These are phyloP conservation scores for Cytospora piceae DNA, from an alignment of 2,329 filamentous ascomycete species.

Conservation along the genomic window DNA sequence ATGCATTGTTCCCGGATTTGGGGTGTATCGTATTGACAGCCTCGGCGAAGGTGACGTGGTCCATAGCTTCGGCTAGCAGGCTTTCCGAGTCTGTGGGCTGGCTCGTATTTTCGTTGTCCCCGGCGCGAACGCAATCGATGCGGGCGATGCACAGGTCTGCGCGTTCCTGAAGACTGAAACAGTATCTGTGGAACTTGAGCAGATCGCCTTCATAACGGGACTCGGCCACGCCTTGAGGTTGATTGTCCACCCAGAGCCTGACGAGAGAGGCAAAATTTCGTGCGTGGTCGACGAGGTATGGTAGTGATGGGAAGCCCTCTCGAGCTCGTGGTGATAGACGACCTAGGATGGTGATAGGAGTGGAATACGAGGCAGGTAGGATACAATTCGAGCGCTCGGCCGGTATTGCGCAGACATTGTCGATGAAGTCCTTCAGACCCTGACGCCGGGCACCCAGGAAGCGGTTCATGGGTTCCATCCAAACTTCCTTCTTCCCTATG, in stretches of 20 bases:
- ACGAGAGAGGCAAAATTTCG: slow-evolving; percentile 84
- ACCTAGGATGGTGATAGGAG: slow-evolving; percentile 85
- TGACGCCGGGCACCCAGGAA: slow-evolving; percentile 77
- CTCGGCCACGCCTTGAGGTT: slow-evolving; percentile 34
- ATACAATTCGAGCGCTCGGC: slow-evolving; percentile 67
- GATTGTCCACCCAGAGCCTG: slow-evolving; percentile 72
- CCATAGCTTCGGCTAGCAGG: slow-evolving; percentile 51
- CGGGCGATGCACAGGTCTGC: slow-evolving; percentile 56
- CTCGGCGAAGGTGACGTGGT: slow-evolving; percentile 47
- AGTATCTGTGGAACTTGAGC: slow-evolving; percentile 56
- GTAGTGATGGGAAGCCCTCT: slow-evolving; percentile 91
- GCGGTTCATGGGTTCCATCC: slow-evolving; percentile 98
- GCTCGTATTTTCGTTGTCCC: slow-evolving; percentile 41
- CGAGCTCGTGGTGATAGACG: slow-evolving; percentile 78
- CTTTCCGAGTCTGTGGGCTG: slow-evolving; percentile 36
- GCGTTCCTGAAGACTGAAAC: slow-evolving; percentile 53
- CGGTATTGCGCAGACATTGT: slow-evolving; percentile 82
- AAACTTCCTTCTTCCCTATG: slow-evolving; percentile 94
- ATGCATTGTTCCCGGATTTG: slow-evolving; percentile 38
- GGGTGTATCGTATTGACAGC: slow-evolving; percentile 42
- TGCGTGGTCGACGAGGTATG: slow-evolving; percentile 88
- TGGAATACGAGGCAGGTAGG: slow-evolving; percentile 85
- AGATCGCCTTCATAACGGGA: slow-evolving; percentile 56
- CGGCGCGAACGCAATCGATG: slow-evolving; percentile 50
- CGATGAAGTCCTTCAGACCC: slow-evolving; percentile 85